Evolutionary conservation across 768 basidiomycete genomes (phyloP), one percentile per base, ranked within the genome.

Genomic region (Boletus tylopilopsis): DNA sequence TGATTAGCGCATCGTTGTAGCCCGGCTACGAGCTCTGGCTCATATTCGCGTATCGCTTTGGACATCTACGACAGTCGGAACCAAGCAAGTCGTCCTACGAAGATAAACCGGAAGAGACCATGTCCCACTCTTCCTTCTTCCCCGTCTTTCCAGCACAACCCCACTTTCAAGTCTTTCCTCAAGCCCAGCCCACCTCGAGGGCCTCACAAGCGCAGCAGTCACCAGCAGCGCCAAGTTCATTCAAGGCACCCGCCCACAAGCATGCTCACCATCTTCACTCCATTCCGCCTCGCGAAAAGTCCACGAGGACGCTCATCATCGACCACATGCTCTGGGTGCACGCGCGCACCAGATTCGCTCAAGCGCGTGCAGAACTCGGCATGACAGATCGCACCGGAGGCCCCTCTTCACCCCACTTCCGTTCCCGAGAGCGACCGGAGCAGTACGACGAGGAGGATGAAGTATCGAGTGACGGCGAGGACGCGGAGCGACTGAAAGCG

Each of bases 271-370:
- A 92, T 63, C 69, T 92, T 2, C 90, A 93, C 63, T 82, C 87
- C 2, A 91, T 93, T 27, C 90, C 90, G 3, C 90, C 88, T 3
- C 72, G 87, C 33, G 90, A 93, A 68, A 93, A 92, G 73, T 87
- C 86, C n/a, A 91, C 90, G 8, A 75, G 89, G 27, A 92, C 89
- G 10, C 74, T 92, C 49, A 93, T 92, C 58, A 81, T 93, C 48
- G 90, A 93, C 67, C 87, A 92, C 67, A 82, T 90, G 76, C 72
- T 91, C 42, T 92, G 87, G 87, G 85, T 85, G 7, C 90, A 92
- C 67, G 82, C 77, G 11, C 75, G 84, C 54, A 89, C 89, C 13
- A 78, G 90, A 50, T 88, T 90, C 55, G 82, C 85, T 8, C 90
- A 93, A 66, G 89, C 86, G 5, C 79, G 89, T 25, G 87, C 88